Evolutionary conservation across 208 protist genomes (phyloP).

Genomic region (Trypanosoma conorhini): DNA sequence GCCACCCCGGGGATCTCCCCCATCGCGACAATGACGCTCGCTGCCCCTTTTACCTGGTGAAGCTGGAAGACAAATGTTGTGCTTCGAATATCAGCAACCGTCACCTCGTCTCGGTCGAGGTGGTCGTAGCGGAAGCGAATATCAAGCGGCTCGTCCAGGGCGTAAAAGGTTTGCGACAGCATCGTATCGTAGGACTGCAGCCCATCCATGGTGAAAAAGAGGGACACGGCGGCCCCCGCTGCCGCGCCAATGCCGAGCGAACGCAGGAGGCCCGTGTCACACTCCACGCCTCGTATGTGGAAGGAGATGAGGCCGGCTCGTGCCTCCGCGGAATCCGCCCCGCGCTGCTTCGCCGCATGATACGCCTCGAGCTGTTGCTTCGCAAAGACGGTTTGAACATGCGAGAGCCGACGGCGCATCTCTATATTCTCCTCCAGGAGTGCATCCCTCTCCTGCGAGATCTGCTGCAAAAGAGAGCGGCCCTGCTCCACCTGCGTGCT

Average conservation of each 20-base stretch:
- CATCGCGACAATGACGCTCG: slow-evolving; percentile 67
- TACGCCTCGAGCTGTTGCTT: slow-evolving; percentile 87
- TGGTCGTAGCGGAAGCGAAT: slow-evolving; percentile 72
- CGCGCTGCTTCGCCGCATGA: slow-evolving; percentile 30
- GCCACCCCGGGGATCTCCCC: slow-evolving; percentile 61
- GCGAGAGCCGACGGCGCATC: slow-evolving; percentile 63
- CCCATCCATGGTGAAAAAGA: slow-evolving; percentile 81
- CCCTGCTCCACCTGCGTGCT: slow-evolving; percentile 53
- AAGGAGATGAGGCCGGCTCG: slow-evolving; percentile 51
- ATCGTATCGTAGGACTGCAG: slow-evolving; percentile 76
- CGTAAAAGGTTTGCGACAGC: slow-evolving; percentile 66
- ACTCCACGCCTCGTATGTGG: slow-evolving; percentile 52
- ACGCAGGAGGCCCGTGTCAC: slow-evolving; percentile 29
- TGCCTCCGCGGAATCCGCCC: not conserved
- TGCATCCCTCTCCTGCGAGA: slow-evolving; percentile 69
- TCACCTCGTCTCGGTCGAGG: slow-evolving; percentile 57
- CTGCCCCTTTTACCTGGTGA: slow-evolving; percentile 38
- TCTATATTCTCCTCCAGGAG: slow-evolving; percentile 84
- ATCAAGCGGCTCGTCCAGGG: slow-evolving; percentile 58
- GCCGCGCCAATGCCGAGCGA: slow-evolving; percentile 39
- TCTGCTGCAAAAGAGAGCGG: slow-evolving; percentile 30
- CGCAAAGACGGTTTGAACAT: slow-evolving; percentile 87
- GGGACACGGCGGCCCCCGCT: slow-evolving; percentile 31
- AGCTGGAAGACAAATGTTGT: slow-evolving; percentile 78
- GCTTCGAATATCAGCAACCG: slow-evolving; percentile 45